Evolutionary conservation across 2,329 filamentous ascomycete genomes (phyloP).

Genomic region (Tympanopsis confertula): DNA sequence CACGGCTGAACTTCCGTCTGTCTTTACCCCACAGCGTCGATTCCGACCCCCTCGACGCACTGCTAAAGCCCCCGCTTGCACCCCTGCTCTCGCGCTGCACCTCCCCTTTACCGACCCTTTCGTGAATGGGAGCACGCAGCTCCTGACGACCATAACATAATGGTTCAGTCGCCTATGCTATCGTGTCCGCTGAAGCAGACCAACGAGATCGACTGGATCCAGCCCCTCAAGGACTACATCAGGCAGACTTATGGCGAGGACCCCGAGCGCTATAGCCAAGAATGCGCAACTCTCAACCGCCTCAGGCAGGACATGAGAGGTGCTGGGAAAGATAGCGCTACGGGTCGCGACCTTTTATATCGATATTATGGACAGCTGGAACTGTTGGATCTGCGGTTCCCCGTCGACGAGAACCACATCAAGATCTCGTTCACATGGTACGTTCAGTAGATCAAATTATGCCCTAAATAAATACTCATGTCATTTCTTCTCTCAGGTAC

Average conservation of each 20-base stretch:
- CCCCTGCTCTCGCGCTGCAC: too few species aligned
- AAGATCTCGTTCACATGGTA: slow-evolving; percentile 98
- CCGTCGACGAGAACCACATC: slow-evolving; percentile 96
- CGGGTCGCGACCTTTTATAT: slow-evolving; percentile 85
- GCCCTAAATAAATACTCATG: too few species aligned
- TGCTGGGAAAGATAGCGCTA: slow-evolving; percentile 89
- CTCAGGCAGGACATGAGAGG: slow-evolving; percentile 97
- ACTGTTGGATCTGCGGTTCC: slow-evolving; percentile 84
- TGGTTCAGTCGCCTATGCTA: slow-evolving; percentile 88
- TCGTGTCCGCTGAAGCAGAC: slow-evolving; percentile 85
- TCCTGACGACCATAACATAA: slow-evolving; percentile 23
- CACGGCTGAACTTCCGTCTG: too few species aligned
- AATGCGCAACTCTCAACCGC: slow-evolving; percentile 87
- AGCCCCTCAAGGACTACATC: slow-evolving; percentile 86
- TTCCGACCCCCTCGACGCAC: too few species aligned
- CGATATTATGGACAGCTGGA: slow-evolving; percentile 97
- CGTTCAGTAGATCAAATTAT: too few species aligned
- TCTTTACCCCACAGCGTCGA: too few species aligned
- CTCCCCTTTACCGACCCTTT: slow-evolving; percentile 16
- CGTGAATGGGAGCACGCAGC: slow-evolving; percentile 17
- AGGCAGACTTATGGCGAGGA: slow-evolving; percentile 90
- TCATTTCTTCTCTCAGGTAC: slow-evolving; percentile 54
- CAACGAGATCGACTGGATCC: slow-evolving; percentile 96
- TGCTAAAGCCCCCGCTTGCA: too few species aligned
- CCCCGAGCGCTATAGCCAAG: slow-evolving; percentile 87